Base-by-base conservation (phyloP, 2,329 filamentous ascomycete genomes). In the Aspergillus pseudoterreus region DNA sequence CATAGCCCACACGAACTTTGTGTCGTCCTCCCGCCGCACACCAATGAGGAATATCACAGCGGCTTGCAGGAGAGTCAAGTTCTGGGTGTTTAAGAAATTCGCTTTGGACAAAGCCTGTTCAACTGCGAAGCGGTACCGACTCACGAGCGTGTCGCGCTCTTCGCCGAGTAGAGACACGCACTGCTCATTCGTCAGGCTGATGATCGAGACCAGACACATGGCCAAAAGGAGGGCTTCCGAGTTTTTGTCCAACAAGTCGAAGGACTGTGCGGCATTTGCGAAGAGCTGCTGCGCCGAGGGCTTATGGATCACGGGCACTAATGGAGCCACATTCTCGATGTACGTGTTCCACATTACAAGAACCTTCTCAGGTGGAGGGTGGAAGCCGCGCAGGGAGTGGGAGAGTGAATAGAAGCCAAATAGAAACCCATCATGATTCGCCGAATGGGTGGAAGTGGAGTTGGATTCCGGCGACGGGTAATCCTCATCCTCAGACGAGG, bases 101-200 rank as follows among this genome's bases (percentile, higher is more conserved):
- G 84, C 83, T 45, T 81, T 76, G 3, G 84, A 80, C 42, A 87
- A 70, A 2, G 82, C 82, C 62, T 87, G 84, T 60, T 87, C 83
- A 2, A 82, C 69, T 2, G 78, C 83, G 60, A 85, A 84, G 8
- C 83, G 79, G 63, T 85, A 87, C 45, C 77, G 78, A 43, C 71
- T 71, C 22, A 84, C 69, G 6, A 80, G 63, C 1, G 69, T 57
- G 6, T 70, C 58, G 49, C 82, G 78, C 30, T 80, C 76, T 64
- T 82, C 77, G 10, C 79, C 79, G 35, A 84, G 72, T 19, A 70
- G 64, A 12, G 65, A 57, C 24, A 71, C 54, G 64, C 69, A 79
- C 55, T 71, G 72, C 54, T 73, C 72, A 51, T 58, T 64, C 38
- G 57, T 71, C 68, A 69, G 68, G 56, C 67, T 72, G 58, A 67